phyloP scores from a whole-genome alignment of 2,329 filamentous ascomycete species.

The Arthrobotrys pseudoclavata region DNA sequence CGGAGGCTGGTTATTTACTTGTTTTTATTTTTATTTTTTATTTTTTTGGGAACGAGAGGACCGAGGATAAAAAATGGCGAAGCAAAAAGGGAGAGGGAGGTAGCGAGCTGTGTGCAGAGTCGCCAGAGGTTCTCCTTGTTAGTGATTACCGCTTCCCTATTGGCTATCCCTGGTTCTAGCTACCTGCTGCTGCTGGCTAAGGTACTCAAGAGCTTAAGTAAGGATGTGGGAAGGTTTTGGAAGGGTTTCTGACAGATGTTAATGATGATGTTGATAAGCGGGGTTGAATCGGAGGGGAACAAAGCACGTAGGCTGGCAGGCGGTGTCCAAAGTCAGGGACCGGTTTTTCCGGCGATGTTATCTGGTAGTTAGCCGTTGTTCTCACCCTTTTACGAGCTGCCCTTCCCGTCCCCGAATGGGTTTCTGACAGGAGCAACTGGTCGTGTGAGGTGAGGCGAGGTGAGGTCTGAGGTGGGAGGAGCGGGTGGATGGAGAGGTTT shows the following conservation, averaged over 20 bases:
- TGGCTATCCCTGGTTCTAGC: slow-evolving; percentile 24
- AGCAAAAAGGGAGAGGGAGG: neutral
- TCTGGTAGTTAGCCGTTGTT: neutral
- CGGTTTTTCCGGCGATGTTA: neutral
- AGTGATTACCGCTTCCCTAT: slow-evolving; percentile 4
- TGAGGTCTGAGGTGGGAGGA: neutral
- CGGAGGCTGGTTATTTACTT: no score
- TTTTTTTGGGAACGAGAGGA: slow-evolving; percentile 7
- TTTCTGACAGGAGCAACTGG: slow-evolving; percentile 16
- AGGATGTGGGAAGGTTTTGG: slow-evolving; percentile 8
- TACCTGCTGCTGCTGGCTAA: slow-evolving; percentile 16
- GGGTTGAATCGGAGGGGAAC: slow-evolving; percentile 18
- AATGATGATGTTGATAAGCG: slow-evolving; percentile 13
- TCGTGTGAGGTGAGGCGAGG: slow-evolving; percentile 17
- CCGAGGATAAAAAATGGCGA: neutral
- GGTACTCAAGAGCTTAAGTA: neutral
- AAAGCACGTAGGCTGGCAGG: slow-evolving; percentile 16
- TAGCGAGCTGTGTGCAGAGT: slow-evolving; percentile 27
- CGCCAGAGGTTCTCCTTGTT: slow-evolving; percentile 16
- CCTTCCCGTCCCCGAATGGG: neutral
- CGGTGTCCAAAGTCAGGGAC: neutral
- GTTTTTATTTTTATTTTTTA: no score
- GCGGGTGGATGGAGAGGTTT: slow-evolving; percentile 7
- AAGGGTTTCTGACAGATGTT: neutral
- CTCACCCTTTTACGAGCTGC: slow-evolving; percentile 10